Evolutionary conservation across 2,329 filamentous ascomycete genomes (phyloP).

Genomic region (Arthrobotrys pseudoclavata): DNA sequence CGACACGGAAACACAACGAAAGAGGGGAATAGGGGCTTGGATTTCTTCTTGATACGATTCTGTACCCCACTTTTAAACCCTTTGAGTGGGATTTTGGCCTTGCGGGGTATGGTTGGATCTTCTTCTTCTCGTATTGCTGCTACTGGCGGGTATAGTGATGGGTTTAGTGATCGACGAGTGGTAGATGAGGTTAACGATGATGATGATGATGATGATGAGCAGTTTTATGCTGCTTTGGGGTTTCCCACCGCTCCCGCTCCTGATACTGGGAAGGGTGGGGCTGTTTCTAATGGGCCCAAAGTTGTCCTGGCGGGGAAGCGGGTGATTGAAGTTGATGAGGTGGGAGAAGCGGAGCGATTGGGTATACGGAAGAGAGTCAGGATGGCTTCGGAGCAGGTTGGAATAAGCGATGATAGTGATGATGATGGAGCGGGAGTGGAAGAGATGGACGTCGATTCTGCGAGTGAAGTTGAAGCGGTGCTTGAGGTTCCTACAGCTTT

Average conservation of each 20-base stretch:
- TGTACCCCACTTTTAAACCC: neutral
- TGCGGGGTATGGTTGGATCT: conserved; percentile 19
- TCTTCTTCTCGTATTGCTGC: conserved; percentile 3
- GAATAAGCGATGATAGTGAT: neutral
- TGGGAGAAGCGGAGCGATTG: neutral
- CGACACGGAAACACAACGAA: neutral
- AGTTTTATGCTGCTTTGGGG: conserved; percentile 16
- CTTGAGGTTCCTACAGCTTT: conserved; percentile 16
- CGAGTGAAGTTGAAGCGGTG: neutral
- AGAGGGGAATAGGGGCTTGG: neutral
- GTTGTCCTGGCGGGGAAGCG: conserved; percentile 50
- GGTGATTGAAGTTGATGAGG: conserved; percentile 32
- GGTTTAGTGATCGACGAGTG: conserved; percentile 20
- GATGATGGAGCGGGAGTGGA: neutral
- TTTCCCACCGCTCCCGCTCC: neutral
- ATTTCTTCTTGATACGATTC: neutral
- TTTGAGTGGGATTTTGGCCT: neutral
- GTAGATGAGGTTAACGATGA: conserved; percentile 2
- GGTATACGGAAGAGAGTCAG: conserved; percentile 28
- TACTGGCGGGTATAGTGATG: conserved; percentile 19
- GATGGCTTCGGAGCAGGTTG: neutral
- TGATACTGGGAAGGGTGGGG: conserved; percentile 6
- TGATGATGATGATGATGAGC: conserved; percentile 17
- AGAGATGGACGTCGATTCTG: conserved; percentile 32
- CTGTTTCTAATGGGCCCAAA: conserved; percentile 9